Evolutionary conservation across 164 flowering plant genomes (phyloP).

Genomic region (Vitis riparia): DNA sequence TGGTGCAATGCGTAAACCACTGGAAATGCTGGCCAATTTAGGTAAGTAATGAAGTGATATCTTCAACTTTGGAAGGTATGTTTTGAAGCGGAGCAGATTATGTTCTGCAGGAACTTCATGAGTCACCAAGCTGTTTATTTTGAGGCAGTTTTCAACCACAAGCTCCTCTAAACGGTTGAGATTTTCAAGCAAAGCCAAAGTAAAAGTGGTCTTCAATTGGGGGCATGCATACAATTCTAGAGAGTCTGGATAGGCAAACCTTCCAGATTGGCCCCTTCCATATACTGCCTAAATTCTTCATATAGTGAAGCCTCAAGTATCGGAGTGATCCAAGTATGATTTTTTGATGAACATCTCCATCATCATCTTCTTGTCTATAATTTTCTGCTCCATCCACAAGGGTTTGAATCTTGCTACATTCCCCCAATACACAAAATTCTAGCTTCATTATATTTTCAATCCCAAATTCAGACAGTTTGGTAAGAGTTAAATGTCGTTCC

Average conservation of each 20-base stretch:
- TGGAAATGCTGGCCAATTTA: slow-evolving; percentile 5
- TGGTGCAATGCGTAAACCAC: neutral
- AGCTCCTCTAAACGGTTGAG: too few relatives aligned
- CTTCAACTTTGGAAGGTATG: neutral
- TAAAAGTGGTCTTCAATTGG: neutral
- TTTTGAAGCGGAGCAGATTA: too few relatives aligned
- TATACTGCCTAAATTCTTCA: neutral
- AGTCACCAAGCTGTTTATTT: neutral
- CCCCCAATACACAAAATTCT: too few relatives aligned
- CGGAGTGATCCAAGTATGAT: neutral
- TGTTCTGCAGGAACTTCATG: too few relatives aligned
- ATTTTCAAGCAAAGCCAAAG: too few relatives aligned
- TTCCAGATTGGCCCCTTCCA: neutral
- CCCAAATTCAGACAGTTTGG: too few relatives aligned
- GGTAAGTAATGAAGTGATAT: slow-evolving; percentile 1
- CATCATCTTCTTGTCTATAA: neutral
- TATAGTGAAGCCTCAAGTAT: too few relatives aligned
- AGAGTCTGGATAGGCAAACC: neutral
- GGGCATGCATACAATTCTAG: neutral
- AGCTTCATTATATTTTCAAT: too few relatives aligned
- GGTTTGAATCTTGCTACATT: too few relatives aligned
- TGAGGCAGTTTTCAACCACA: neutral
- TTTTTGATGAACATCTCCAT: neutral
- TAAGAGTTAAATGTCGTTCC: too few relatives aligned
- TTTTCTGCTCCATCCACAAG: neutral